These are phyloP conservation scores for Eucalyptus erythrocorys DNA, from an alignment of 345 rosid genomes.

Conservation along the genomic window DNA sequence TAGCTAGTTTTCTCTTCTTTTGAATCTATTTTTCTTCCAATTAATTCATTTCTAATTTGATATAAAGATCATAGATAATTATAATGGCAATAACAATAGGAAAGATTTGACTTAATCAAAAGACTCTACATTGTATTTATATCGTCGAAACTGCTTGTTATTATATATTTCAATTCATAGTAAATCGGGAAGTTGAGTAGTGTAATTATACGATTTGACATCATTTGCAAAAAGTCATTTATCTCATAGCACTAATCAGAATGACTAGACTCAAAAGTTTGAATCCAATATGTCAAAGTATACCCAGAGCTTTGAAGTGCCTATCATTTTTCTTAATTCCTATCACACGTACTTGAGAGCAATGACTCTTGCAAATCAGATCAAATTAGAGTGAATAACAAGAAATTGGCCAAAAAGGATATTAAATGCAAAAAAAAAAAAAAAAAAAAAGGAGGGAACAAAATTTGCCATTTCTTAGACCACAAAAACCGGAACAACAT, in stretches of 20 bases:
- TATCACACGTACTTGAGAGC: too few species aligned
- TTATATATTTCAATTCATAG: background rate
- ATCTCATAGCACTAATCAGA: background rate
- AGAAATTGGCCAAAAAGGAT: too few species aligned
- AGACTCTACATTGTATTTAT: background rate
- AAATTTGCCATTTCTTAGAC: background rate
- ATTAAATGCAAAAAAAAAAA: too few species aligned
- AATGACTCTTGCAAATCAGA: too few species aligned
- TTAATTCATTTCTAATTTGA: background rate
- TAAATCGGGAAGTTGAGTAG: accelerated
- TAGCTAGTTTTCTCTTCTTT: too few species aligned
- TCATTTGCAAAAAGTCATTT: background rate
- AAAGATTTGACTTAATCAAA: background rate
- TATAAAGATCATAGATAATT: background rate
- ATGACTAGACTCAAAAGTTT: accelerated
- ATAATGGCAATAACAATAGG: accelerated
- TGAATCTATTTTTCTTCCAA: too few species aligned
- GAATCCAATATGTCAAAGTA: background rate
- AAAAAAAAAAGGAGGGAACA: accelerated
- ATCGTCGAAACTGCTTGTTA: accelerated
- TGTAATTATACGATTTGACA: accelerated
- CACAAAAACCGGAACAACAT: accelerated
- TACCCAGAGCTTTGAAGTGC: accelerated
- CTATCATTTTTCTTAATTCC: too few species aligned
- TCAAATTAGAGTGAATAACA: too few species aligned